Conservation (phyloP, 2,329 filamentous ascomycete species). For the Verticillium tricorpus region DNA sequence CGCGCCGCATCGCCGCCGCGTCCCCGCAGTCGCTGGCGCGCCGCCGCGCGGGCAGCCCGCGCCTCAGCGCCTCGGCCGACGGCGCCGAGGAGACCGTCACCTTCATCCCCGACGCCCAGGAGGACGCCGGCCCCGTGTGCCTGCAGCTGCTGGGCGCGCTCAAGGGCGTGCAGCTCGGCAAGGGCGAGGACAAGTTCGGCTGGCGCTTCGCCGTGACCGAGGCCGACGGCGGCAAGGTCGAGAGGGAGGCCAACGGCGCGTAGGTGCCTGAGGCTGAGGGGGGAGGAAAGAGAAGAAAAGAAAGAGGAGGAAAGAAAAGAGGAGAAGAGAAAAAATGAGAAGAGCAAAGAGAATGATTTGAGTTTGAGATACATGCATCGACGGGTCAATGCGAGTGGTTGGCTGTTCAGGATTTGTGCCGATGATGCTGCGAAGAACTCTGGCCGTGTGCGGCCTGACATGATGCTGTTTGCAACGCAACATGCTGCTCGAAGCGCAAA, state of each 20-base stretch:
- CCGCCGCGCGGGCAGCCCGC: conserved; percentile 27
- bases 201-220: conserved; percentile 57
- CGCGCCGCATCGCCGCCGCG: conserved; percentile 47
- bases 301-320: background rate
- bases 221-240: conserved; percentile 38
- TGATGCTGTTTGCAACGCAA: no score
- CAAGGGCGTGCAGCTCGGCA: conserved; percentile 82
- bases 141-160: conserved; percentile 69
- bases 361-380: background rate
- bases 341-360: no score
- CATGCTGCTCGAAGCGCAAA: no score
- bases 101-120: conserved; percentile 49
- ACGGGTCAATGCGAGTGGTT: no score
- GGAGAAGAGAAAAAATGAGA: background rate
- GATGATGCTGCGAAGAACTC: no score
- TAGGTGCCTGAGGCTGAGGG: no score
- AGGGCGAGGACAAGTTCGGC: conserved; percentile 68
- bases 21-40: conserved; percentile 35
- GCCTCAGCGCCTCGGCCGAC: conserved; percentile 30
- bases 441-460: no score
- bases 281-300: no score
- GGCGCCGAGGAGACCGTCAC: conserved; percentile 44
- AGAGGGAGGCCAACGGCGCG: conserved; percentile 16
- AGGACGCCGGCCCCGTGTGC: conserved; percentile 71
- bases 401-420: no score